phyloP scores from a whole-genome alignment of 805 yeast genomes.

The Candida coquimbonensis region DNA sequence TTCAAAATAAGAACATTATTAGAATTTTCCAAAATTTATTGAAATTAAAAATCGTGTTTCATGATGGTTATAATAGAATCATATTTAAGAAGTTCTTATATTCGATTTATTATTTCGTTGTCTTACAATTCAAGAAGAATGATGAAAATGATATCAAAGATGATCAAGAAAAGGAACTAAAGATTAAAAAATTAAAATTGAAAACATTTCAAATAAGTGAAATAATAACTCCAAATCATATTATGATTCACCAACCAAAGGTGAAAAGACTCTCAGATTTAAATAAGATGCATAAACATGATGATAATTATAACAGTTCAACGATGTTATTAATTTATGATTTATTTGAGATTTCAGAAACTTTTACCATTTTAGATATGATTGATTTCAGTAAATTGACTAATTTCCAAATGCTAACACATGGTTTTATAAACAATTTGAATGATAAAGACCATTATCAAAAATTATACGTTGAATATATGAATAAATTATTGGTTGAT shows the following conservation, averaged over 20 bases:
- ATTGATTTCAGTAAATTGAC: not conserved
- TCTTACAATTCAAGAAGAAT: too few species aligned
- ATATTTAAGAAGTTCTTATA: conserved; percentile 8
- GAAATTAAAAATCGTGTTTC: conserved; percentile 1
- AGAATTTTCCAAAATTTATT: not conserved
- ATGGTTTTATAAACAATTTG: not conserved
- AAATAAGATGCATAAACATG: too few species aligned
- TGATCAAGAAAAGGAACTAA: too few species aligned
- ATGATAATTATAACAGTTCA: too few species aligned
- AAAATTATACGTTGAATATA: not conserved
- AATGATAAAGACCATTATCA: not conserved
- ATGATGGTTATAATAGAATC: conserved; percentile 8
- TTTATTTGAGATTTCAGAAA: not conserved
- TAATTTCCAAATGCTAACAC: too few species aligned
- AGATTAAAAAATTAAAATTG: not conserved
- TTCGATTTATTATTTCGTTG: not conserved
- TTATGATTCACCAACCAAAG: too few species aligned
- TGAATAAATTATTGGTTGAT: not conserved
- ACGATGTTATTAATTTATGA: not conserved
- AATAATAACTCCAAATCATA: too few species aligned
- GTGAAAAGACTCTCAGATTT: too few species aligned
- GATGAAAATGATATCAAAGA: too few species aligned
- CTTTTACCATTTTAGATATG: not conserved
- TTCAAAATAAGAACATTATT: conserved; percentile 1
- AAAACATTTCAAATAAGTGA: not conserved